Percentiles rank a stretch among this genome's conserved stretches.
These are phyloP conservation scores for Breviolum minutum DNA, from an alignment of 73 alveolate genomes.

Conservation along the genomic window DNA sequence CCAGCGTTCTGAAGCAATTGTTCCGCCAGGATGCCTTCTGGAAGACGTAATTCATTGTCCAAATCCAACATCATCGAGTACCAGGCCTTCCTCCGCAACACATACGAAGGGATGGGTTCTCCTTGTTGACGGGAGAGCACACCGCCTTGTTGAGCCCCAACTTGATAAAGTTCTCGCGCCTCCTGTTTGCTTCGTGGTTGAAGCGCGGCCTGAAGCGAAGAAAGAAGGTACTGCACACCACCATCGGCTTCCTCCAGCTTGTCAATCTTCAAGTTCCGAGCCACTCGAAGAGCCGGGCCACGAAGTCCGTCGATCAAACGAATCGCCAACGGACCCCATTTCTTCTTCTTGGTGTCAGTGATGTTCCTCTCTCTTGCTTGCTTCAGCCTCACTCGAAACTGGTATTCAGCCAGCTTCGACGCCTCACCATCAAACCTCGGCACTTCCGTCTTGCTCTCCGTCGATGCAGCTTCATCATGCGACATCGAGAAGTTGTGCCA, in stretches of 20 bases:
- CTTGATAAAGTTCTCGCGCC: not conserved
- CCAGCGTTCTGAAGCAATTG: not conserved
- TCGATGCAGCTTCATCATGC: not conserved
- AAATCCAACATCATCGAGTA: not conserved
- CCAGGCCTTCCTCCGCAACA: not conserved
- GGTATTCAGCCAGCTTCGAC: not conserved
- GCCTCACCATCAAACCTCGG: not conserved
- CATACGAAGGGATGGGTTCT: not conserved
- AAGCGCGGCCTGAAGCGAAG: not conserved
- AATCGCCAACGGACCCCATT: not conserved
- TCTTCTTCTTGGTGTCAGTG: too few relatives aligned
- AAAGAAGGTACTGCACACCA: not conserved
- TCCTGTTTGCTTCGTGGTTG: not conserved
- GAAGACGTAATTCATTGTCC: not conserved
- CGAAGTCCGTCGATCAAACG: not conserved
- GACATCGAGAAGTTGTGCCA: not conserved
- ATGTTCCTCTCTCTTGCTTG: not conserved
- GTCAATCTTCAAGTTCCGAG: not conserved
- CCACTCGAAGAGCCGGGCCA: not conserved
- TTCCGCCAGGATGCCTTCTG: not conserved
- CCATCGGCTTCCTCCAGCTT: not conserved
- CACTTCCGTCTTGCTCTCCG: not conserved
- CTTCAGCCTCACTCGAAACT: not conserved
- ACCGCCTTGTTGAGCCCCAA: not conserved
- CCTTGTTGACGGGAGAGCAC: not conserved